Conservation (phyloP, 306 rosid genomes). For the Aeschynomene evenia region DNA sequence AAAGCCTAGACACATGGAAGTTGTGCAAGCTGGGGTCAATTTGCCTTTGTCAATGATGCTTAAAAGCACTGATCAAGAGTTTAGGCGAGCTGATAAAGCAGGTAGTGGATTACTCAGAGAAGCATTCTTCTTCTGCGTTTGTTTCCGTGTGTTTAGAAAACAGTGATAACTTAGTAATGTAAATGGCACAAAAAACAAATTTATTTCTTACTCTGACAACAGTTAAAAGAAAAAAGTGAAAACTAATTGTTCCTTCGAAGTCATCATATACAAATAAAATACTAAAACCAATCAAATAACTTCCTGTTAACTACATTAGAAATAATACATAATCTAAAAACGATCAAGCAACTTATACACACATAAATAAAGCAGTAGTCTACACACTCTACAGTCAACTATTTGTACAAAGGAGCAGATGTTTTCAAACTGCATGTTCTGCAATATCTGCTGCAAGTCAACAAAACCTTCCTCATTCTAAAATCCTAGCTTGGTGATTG, state of each 20-base stretch:
- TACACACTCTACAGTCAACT: constrained; percentile 25
- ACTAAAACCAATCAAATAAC: constrained; percentile 22
- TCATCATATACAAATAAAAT: constrained; percentile 38
- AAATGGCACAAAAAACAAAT: too few species aligned
- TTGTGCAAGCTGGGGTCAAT: constrained; percentile 46
- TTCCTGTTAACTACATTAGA: constrained; percentile 30
- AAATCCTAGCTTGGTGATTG: constrained; percentile 24
- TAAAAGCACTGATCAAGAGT: constrained; percentile 75
- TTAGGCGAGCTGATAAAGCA: constrained; percentile 45
- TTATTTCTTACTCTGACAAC: background rate
- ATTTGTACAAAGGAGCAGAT: constrained; percentile 41
- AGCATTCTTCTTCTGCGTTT: constrained; percentile 10
- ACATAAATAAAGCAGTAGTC: constrained; percentile 23
- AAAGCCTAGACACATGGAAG: constrained; percentile 69
- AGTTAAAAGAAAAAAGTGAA: background rate
- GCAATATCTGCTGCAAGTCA: constrained; percentile 19
- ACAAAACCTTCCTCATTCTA: constrained; percentile 17
- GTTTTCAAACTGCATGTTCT: constrained; percentile 2
- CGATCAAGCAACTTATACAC: constrained; percentile 37
- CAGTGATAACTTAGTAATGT: too few species aligned
- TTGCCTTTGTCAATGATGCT: constrained; percentile 73
- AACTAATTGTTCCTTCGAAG: constrained; percentile 30
- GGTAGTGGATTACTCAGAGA: constrained; percentile 15
- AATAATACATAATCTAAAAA: constrained; percentile 36
- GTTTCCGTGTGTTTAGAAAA: background rate